These are phyloP conservation scores for Xerocomellus intermedius DNA, from an alignment of 768 basidiomycete genomes.

Conservation along the genomic window DNA sequence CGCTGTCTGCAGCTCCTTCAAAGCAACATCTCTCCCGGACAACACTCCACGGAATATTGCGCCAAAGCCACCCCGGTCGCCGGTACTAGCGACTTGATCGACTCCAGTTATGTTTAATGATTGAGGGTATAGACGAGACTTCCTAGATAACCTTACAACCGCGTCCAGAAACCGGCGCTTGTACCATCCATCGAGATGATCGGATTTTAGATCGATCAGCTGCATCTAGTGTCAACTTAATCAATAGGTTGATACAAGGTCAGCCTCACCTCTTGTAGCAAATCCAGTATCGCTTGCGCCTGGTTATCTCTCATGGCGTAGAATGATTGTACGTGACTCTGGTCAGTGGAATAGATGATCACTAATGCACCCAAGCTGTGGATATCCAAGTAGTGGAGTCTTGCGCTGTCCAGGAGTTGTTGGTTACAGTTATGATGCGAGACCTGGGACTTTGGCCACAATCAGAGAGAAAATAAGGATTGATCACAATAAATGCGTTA, in stretches of 20 bases:
- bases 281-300: slow-evolving; percentile 27
- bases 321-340: slow-evolving; percentile 14
- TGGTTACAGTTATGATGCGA: slow-evolving; percentile 20
- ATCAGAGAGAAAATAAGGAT: background rate
- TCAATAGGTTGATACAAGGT: background rate
- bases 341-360: slow-evolving; percentile 20
- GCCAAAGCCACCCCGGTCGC: slow-evolving; percentile 32
- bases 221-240: slow-evolving; percentile 2
- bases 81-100: slow-evolving; percentile 9
- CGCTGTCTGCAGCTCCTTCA: slow-evolving; percentile 29
- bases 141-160: slow-evolving; percentile 29
- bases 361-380: slow-evolving; percentile 24
- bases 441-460: slow-evolving; percentile 14
- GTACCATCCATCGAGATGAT: slow-evolving; percentile 25
- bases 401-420: slow-evolving; percentile 6
- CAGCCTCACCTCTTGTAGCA: slow-evolving; percentile 24
- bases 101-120: slow-evolving; percentile 23
- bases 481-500: background rate
- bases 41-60: slow-evolving; percentile 31
- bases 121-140: slow-evolving; percentile 29
- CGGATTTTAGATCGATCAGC: slow-evolving; percentile 26
- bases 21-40: slow-evolving; percentile 28
- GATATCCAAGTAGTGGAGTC: slow-evolving; percentile 23
- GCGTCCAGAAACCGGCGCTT: slow-evolving; percentile 29
- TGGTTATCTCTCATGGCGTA: slow-evolving; percentile 20